Base-by-base conservation (phyloP, 2,329 filamentous ascomycete species). In the Neoascochyta sp. region DNA sequence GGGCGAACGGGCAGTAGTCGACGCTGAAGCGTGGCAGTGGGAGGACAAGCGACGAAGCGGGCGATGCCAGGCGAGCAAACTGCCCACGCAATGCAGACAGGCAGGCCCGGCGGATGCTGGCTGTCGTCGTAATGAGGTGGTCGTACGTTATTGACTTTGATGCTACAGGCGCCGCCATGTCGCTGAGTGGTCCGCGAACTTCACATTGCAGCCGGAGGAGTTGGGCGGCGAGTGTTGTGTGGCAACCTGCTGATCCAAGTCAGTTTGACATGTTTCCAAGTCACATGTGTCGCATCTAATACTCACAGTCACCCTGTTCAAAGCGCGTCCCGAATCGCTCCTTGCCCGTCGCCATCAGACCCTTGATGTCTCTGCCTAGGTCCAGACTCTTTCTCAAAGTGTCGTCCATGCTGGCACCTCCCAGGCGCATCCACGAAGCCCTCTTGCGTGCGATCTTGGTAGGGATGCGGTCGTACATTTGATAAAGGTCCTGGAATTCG, bases 21-120 rank as follows among this genome's bases (percentile, higher is more conserved):
- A 62, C 45, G 12, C 52, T 59, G 43, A 62, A 60, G 10, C 55
- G 54, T 12, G 57, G 57, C 14, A 53, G 56, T 20, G 57, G 56
- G 4, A 62, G 48, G 12, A 53, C 32, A 6, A 50, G 43, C 3
- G 41, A 31, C 6, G 40, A 38, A 2, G 36, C 35, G 3, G 43
- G 47, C 7, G 46, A 39, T 23, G 42, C 39, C 12, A 60, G 45
- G 12, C 55, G 56, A 3, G 40, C 34, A 24, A 49, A 47, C 35
- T 57, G 54, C 18, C 53, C 57, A 9, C 47, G 52, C 3, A 62
- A 29, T 2, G 57, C 55, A 10, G 43, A 38, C 3, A 59, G 42
- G 21, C 54, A 58, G 15, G 49, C 49, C 11, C 57, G 55, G n/a
- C 57, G 54, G 15, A 59, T 43, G 24, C 50, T 50, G 30, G 47